These are phyloP conservation scores for Lodderomyces orthopsilosis DNA, from an alignment of 1,139 yeast species.

Conservation along the genomic window DNA sequence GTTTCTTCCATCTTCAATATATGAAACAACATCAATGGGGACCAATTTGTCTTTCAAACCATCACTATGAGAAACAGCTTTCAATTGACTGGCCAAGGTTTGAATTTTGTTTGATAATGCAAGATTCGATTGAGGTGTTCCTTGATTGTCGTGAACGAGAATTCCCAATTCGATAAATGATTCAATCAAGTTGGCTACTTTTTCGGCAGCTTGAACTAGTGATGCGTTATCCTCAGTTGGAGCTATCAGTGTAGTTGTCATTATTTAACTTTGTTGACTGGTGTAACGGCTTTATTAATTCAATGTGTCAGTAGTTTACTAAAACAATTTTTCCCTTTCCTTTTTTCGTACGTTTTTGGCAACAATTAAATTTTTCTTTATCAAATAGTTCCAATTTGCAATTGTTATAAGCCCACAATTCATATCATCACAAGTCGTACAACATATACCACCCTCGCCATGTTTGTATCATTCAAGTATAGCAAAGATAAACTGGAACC, in stretches of 20 bases:
- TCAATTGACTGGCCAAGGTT: constrained; percentile 38
- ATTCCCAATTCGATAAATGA: constrained; percentile 86
- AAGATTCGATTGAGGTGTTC: constrained; percentile 56
- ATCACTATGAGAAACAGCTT: constrained; percentile 10
- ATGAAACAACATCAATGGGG: constrained; percentile 75
- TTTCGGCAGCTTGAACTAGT: constrained; percentile 51
- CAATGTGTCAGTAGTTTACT: too few relatives aligned
- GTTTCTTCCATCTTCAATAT: constrained; percentile 93
- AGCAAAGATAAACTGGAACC: not conserved
- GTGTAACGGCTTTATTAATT: too few relatives aligned
- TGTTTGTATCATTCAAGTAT: constrained; percentile 6
- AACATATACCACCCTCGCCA: not conserved
- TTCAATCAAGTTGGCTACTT: constrained; percentile 72
- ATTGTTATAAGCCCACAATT: too few relatives aligned
- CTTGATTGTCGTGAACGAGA: constrained; percentile 89
- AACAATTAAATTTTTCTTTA: not conserved
- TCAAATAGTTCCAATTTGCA: not conserved
- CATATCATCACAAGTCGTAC: not conserved
- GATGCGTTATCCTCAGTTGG: constrained; percentile 35
- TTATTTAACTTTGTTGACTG: constrained; percentile 11
- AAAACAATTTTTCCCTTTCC: not conserved
- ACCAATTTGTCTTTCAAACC: constrained; percentile 44
- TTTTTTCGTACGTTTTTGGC: constrained; percentile 5
- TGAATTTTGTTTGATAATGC: constrained; percentile 43
- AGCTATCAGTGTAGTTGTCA: constrained; percentile 38